Percentiles rank a stretch among this genome's conserved stretches.
Conservation (phyloP, 768 basidiomycete genomes). For the Mycena capillaripes region DNA sequence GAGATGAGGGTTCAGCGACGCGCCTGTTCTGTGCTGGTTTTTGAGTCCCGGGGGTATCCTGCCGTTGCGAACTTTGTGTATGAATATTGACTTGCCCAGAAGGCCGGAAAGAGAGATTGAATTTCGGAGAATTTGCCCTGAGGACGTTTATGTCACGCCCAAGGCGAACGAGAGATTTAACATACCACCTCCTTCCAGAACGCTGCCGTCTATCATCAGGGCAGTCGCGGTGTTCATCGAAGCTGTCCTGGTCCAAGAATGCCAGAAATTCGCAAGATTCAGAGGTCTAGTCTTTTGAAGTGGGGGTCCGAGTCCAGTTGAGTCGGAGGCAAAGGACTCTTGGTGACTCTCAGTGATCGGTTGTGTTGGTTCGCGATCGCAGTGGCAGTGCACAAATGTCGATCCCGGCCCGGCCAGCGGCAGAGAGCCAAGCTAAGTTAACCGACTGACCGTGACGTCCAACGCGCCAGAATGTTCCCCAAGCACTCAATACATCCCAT, state of each 20-base stretch:
- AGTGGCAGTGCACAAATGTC: too few species aligned
- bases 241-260: not conserved
- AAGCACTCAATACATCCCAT: constrained; percentile 1
- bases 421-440: too few species aligned
- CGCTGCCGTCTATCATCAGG: constrained; percentile 59
- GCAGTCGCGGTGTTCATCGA: not conserved
- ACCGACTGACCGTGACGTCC: too few species aligned
- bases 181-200: constrained; percentile 73
- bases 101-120: constrained; percentile 76
- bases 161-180: too few species aligned
- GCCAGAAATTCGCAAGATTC: too few species aligned
- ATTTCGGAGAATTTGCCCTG: constrained; percentile 67
- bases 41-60: constrained; percentile 76
- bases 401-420: too few species aligned
- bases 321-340: too few species aligned
- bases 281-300: too few species aligned
- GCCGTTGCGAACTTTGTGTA: constrained; percentile 61
- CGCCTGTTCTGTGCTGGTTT: constrained; percentile 81
- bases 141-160: not conserved
- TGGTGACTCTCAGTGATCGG: too few species aligned
- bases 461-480: not conserved
- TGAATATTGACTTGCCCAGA: constrained; percentile 61
- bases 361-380: too few species aligned
- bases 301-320: too few species aligned
- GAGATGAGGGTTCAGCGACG: constrained; percentile 18